Evolutionary conservation across 1,284 basidiomycete genomes (phyloP), one percentile per base, ranked within the genome.

Genomic region (Trichosporon sp.): DNA sequence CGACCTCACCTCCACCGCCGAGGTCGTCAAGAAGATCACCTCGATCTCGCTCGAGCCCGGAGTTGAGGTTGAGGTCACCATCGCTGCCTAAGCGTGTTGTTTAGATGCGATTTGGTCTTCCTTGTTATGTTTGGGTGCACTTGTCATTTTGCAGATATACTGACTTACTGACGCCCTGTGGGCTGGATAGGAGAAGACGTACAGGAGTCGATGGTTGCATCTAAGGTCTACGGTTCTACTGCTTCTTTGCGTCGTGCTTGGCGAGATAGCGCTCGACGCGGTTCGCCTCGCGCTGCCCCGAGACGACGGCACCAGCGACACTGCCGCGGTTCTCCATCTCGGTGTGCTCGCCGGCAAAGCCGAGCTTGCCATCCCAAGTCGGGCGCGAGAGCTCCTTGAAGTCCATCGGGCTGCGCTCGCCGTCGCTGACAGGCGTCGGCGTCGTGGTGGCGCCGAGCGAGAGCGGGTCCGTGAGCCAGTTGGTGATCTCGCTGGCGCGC

Each of bases 11-110:
- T 96, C 96, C 73, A 96, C 96, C 75, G 94, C 93, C 83, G 97
- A 99, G 88, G 93, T 98, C 79, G 97, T 99, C 87, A 99, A 99
- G 90, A 96, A 99, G 88, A 99, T 99, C 84, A 98, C 96, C 76
- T 95, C 92, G 84, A 98, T 98, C 88, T 94, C 92, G 86, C 90
- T 99, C 87, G 96, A 98, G 88, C 94, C 96, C 78, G 96, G 96
- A 87, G 96, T 99, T 77, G 96, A 99, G 87, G 96, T 98, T 83
- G 96, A 99, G 87, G 96, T 99, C 78, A 98, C 96, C 83, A 98
- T 98, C 86, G 95, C 94, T 80, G 85, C 78, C 73, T 75, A 75
- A 75, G 67, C 40, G 48, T 38, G 19, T 54, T 63, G 59, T 63
- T 63, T 63, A 66, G 43, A 32, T 66, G 65, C 40, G 38, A 66